Percentiles rank a stretch among this genome's conserved stretches.
Conservation (phyloP, 2,329 filamentous ascomycete species). For the Calonectria pseudoturangicola region DNA sequence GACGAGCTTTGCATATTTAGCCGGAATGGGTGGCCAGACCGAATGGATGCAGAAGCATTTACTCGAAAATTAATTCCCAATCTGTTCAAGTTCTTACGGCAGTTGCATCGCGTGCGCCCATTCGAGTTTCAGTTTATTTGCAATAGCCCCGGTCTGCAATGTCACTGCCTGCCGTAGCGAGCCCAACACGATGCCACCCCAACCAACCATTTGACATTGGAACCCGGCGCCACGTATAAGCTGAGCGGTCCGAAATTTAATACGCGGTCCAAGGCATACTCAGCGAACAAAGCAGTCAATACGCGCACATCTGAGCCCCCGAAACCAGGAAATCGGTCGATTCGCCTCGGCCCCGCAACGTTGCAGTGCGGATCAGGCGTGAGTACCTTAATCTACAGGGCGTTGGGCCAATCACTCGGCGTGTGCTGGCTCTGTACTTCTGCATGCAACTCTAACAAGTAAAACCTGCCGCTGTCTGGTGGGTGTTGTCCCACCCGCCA, state of each 20-base stretch:
- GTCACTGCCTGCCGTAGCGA: neutral
- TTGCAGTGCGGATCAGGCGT: neutral
- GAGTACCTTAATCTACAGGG: neutral
- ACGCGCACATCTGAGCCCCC: neutral
- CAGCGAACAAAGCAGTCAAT: neutral
- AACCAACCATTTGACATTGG: neutral
- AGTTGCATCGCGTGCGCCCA: neutral
- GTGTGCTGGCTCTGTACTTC: neutral
- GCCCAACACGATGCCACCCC: neutral
- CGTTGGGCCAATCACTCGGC: neutral
- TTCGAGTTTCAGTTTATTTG: neutral
- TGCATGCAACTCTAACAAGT: slow-evolving; percentile 3
- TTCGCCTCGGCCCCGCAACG: neutral
- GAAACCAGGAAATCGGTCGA: neutral
- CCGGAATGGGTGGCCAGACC: no score
- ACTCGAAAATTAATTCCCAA: no score
- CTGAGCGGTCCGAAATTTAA: neutral
- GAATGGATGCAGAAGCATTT: no score
- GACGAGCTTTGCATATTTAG: no score
- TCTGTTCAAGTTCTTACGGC: no score
- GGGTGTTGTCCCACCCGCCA: neutral
- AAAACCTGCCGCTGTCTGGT: neutral
- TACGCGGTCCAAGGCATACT: neutral
- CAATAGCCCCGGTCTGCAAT: neutral
- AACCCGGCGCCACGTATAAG: neutral